Evolutionary conservation across 225 moss, liverwort and hornwort genomes (phyloP).

Genomic region (Lunularia cruciata): DNA sequence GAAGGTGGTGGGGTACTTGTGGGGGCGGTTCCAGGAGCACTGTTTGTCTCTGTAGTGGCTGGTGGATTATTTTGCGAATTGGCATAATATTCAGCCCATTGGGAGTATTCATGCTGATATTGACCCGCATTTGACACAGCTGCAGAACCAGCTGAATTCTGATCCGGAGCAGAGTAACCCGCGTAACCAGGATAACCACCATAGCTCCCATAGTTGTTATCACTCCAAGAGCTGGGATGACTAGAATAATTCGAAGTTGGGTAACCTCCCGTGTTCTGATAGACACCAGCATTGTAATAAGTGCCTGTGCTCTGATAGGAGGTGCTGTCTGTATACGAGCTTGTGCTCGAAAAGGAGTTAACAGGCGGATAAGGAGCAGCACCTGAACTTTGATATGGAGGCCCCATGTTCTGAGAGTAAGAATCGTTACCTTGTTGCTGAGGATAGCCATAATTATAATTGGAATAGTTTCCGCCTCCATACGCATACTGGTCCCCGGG

Average conservation of each 20-base stretch:
- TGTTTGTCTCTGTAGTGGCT: slow-evolving; percentile 38
- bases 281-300: slow-evolving; percentile 77
- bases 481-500: slow-evolving; percentile 60
- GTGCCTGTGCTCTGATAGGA: slow-evolving; percentile 58
- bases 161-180: slow-evolving; percentile 49
- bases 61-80: slow-evolving; percentile 50
- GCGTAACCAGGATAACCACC: slow-evolving; percentile 57
- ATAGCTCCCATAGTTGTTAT: slow-evolving; percentile 68
- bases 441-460: slow-evolving; percentile 54
- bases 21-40: slow-evolving; percentile 40
- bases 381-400: slow-evolving; percentile 51
- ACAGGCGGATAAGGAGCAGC: slow-evolving; percentile 57
- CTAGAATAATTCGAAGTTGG: slow-evolving; percentile 60
- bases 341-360: slow-evolving; percentile 66
- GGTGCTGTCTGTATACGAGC: slow-evolving; percentile 57
- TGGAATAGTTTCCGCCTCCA: slow-evolving; percentile 59
- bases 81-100: slow-evolving; percentile 88
- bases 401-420: slow-evolving; percentile 69
- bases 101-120: slow-evolving; percentile 73
- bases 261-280: slow-evolving; percentile 66
- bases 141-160: slow-evolving; percentile 42
- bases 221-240: slow-evolving; percentile 70
- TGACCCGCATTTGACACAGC: slow-evolving; percentile 40
- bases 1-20: slow-evolving; percentile 56
- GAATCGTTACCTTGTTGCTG: slow-evolving; percentile 69